These are phyloP conservation scores for Phytophthora chlamydospora DNA, from an alignment of 352 stramenopile genomes.

Conservation along the genomic window DNA sequence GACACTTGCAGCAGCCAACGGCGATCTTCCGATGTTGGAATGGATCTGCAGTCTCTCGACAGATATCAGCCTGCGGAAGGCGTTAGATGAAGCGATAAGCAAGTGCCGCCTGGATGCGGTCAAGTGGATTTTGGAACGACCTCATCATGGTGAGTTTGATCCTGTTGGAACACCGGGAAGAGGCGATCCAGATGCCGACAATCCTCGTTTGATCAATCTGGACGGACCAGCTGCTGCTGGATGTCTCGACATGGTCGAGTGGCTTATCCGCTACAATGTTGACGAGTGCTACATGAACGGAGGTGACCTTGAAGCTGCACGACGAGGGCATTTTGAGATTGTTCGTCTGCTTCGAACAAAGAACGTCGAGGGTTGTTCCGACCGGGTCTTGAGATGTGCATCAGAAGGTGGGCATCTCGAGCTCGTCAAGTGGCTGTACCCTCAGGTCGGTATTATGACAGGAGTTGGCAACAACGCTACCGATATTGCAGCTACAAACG, in stretches of 20 bases:
- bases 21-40: neutral
- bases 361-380: neutral
- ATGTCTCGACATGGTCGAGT: neutral
- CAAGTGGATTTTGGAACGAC: neutral
- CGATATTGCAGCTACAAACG: neutral
- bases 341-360: neutral
- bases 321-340: neutral
- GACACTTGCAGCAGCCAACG: neutral
- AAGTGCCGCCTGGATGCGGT: neutral
- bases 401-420: neutral
- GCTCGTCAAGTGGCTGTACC: neutral
- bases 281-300: neutral
- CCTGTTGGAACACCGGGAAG: too few relatives aligned
- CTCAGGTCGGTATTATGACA: neutral
- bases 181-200: neutral
- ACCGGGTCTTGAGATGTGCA: neutral
- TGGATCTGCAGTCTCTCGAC: neutral
- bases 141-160: neutral
- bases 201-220: neutral
- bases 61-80: neutral
- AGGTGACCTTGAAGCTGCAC: neutral
- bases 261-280: neutral
- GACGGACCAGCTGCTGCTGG: neutral
- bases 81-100: neutral
- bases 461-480: neutral